Evolutionary conservation across 208 protist species (phyloP).

Genomic region (Leishmania gerbilli): DNA sequence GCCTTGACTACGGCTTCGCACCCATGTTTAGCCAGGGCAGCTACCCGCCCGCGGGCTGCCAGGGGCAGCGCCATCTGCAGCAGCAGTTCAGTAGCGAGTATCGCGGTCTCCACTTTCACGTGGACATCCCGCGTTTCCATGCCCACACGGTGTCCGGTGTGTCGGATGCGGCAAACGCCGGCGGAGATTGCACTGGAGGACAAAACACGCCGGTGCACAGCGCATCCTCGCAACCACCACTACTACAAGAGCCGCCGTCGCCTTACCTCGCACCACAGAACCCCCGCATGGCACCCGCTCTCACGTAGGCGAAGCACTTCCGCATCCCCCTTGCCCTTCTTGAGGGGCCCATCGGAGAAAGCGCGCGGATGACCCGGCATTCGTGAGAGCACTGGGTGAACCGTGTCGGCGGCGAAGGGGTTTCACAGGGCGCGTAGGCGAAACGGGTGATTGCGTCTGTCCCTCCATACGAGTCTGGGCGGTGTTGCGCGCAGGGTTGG

Average conservation of each 20-base stretch:
- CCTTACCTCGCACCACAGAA: background rate
- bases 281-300: background rate
- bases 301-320: background rate
- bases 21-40: background rate
- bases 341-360: background rate
- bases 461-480: background rate
- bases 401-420: background rate
- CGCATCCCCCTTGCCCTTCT: background rate
- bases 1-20: constrained; percentile 29
- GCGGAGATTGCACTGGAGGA: background rate
- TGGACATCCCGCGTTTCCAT: constrained; percentile 26
- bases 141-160: background rate
- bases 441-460: background rate
- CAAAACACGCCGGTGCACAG: background rate
- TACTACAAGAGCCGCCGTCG: background rate
- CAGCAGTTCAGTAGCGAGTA: constrained; percentile 29
- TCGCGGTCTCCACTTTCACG: constrained; percentile 23
- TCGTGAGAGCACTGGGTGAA: background rate
- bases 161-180: background rate
- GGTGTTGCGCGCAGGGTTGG: background rate
- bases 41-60: background rate
- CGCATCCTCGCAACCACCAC: background rate
- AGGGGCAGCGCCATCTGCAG: background rate
- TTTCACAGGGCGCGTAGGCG: background rate
- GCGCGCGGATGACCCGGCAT: background rate